Conservation (phyloP, 2,329 filamentous ascomycete species). For the Fusarium pseudograminearum region DNA sequence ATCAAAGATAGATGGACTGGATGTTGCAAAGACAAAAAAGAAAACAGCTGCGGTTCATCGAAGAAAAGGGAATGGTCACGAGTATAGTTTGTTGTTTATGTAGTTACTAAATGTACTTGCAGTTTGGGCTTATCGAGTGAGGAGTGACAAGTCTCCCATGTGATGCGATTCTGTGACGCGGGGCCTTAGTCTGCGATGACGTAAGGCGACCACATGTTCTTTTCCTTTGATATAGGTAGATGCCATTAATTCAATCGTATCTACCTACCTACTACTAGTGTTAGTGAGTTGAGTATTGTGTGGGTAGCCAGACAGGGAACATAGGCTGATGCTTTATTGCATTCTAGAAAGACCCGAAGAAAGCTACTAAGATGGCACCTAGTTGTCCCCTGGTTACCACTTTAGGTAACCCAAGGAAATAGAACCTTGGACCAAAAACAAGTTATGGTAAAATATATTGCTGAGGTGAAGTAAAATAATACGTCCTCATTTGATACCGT, state of each 20-base stretch:
- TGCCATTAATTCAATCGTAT: background rate
- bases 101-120: background rate
- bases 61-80: constrained; percentile 35
- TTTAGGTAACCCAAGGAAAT: background rate
- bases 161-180: constrained; percentile 40
- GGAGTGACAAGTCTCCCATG: constrained; percentile 40
- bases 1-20: background rate
- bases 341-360: background rate
- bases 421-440: background rate
- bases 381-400: background rate
- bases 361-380: too few species aligned
- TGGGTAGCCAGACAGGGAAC: background rate
- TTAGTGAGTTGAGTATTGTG: background rate
- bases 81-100: constrained; percentile 13
- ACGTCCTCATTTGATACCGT: background rate
- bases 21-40: background rate
- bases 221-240: constrained; percentile 1
- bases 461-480: background rate
- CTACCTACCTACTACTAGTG: too few species aligned
- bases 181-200: constrained; percentile 33
- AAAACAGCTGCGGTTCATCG: background rate
- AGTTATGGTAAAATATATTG: background rate
- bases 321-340: background rate
- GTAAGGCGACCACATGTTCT: constrained; percentile 38
- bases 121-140: constrained; percentile 24